Base-by-base conservation (phyloP, 2,329 filamentous ascomycete species). In the Mariannaea sp. region DNA sequence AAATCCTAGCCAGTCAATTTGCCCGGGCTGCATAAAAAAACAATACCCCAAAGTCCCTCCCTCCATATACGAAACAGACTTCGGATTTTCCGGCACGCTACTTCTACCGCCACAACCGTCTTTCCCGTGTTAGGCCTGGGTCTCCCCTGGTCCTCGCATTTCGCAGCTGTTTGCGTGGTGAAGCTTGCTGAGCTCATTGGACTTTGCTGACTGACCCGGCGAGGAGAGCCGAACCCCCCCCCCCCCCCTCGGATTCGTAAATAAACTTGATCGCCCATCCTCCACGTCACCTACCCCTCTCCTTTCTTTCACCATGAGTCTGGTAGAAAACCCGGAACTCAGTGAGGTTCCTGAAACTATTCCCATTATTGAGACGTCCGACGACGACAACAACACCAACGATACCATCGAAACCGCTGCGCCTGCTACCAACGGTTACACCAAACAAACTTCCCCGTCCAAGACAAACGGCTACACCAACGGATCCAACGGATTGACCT, bases 281-380 rank as follows among this genome's bases (percentile, higher is more conserved):
- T 19, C 19, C 44, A 36, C 49, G 36, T 46, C 44, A 47, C 52
- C 47, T 42, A 46, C 56, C 44, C 49, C 45, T 61, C 49, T 51
- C 53, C 53, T 44, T 51, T 51, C 40, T 17, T 56, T 22, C 62
- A 64, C 55, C 56, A 66, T 66, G 64, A 66, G 53, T 59, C 47
- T 60, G 14, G 45, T 52, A 39, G 58, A 64, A 36, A 40, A 43
- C 32, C 50, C 54, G 29, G 52, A 51, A 56, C 46, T 55, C 12
- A 62, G 45, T 43, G 62, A 65, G 59, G 55, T 60, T 55, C 22
- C 58, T 27, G 59, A 61, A 38, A 42, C 59, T 13, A 53, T 65
- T 27, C 73, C 44, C 66, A 67, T 48, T 59, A 68, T 56, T 66
- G 71, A 55, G 60, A 71, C 42, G 60, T 70, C 56, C 65, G 69